Conservation (phyloP, 352 stramenopile genomes). For the Globisporangium polare region DNA sequence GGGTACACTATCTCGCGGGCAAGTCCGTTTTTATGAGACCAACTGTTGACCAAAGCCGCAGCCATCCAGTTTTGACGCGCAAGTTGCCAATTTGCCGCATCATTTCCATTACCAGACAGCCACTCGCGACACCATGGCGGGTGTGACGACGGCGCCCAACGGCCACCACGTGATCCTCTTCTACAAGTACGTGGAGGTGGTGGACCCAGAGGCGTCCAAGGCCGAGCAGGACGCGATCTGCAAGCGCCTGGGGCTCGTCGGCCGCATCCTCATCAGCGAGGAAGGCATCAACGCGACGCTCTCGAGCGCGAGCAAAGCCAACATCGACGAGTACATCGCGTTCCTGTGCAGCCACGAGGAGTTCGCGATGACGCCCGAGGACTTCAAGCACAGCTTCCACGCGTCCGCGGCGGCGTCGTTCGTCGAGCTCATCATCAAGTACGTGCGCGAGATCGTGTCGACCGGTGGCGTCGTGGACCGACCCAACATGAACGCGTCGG, state of each 20-base stretch:
- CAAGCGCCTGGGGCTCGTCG: conserved; percentile 48
- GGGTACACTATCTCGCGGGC: not conserved
- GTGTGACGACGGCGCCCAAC: not conserved
- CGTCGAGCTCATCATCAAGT: conserved; percentile 62
- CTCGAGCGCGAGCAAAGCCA: conserved; percentile 30
- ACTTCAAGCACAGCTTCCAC: conserved; percentile 76
- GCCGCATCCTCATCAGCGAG: conserved; percentile 71
- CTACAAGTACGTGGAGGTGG: conserved; percentile 72
- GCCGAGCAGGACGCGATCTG: conserved; percentile 50
- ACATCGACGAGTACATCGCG: conserved; percentile 65
- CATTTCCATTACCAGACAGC: not conserved
- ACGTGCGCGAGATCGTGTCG: conserved; percentile 78
- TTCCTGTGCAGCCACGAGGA: conserved; percentile 47
- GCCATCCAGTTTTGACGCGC: not conserved
- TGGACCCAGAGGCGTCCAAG: conserved; percentile 30
- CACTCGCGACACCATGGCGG: not conserved
- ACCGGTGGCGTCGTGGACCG: conserved; percentile 44
- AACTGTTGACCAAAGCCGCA: not conserved
- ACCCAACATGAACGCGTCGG: conserved; percentile 51
- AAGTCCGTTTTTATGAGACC: not conserved
- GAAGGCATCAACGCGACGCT: conserved; percentile 86
- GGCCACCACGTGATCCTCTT: conserved; percentile 66
- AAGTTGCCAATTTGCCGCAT: not conserved
- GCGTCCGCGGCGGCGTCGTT: conserved; percentile 37
- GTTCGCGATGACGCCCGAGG: conserved; percentile 52